Base-by-base conservation (phyloP, 2,329 filamentous ascomycete species). In the Albifimbria verrucaria region DNA sequence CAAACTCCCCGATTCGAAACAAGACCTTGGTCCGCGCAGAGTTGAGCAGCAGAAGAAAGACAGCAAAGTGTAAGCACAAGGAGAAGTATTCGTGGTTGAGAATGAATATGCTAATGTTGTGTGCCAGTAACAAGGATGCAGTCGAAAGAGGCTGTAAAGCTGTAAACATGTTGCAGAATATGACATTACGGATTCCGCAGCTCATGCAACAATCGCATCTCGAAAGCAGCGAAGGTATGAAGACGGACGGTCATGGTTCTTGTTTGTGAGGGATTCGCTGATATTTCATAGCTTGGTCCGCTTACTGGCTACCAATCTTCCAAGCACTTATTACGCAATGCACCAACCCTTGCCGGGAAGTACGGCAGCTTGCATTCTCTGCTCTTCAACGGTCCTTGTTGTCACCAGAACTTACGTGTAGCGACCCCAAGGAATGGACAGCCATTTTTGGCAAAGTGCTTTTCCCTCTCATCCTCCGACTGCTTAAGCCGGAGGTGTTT, bases 271-370 rank as follows among this genome's bases (percentile, higher is more conserved):
- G n/a, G 12, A n/a, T 20, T 48, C 42, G 28, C 48, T 64, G 36
- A 67, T 11, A 41, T 28, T 21, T 6, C 15, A 46, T n/a, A 89
- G 94, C 94, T 15, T 99, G 94, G 94, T 92, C 91, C 49, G 91
- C 94, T 9, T 99, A 99, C 69, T 99, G 94, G 94, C 87, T 92
- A 15, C 94, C 93, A 2, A 92, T 99, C 23, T 94, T 99, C 71
- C 85, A 91, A 61, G 89, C 91, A 6, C 76, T 99, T 18, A 94
- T 89, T 3, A 85, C 85, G 4, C 94, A 99, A 72, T 97, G 92
- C 71, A 90, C 90, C 51, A 99, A 97, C 67, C 92, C 92, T 1
- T 97, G 92, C 65, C 88, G 93, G 51, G 92, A 97, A 62, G 90
- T 99, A 54, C 86, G 94, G 3, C 89, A 96, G 63, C 83, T 95